Conservation (phyloP, 2,329 filamentous ascomycete genomes). For the Zymoseptoria brevis region DNA sequence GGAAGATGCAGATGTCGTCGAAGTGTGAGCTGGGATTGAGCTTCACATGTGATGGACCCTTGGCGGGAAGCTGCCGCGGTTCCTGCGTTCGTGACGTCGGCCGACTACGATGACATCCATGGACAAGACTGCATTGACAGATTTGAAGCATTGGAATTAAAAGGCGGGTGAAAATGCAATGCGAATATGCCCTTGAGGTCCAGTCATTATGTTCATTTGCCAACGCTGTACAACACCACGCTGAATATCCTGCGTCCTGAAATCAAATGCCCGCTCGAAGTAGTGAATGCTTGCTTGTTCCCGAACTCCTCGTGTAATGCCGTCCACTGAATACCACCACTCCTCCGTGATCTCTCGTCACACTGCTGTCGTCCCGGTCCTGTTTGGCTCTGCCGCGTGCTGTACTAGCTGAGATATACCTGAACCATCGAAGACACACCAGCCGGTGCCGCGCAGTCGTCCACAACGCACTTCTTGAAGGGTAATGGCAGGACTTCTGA, state of each 20-base stretch:
- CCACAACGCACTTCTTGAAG: conserved; percentile 41
- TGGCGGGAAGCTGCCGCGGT: background rate
- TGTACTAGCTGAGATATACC: conserved; percentile 24
- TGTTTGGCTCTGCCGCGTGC: background rate
- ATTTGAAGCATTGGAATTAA: background rate
- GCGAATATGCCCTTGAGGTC: background rate
- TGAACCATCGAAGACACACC: conserved; percentile 15
- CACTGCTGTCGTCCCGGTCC: background rate
- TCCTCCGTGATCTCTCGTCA: background rate
- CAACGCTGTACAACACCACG: background rate
- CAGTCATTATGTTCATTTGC: background rate
- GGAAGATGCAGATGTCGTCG: background rate
- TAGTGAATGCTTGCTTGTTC: background rate
- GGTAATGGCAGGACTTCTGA: conserved; percentile 21
- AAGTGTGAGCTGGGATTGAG: background rate
- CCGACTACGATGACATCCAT: background rate
- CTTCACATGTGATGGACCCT: background rate
- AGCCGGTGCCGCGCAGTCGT: conserved; percentile 29
- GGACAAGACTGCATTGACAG: background rate
- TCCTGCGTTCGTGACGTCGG: background rate
- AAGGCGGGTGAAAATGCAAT: background rate
- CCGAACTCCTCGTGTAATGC: conserved; percentile 1
- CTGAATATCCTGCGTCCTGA: background rate
- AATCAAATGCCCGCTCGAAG: background rate
- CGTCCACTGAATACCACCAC: background rate